Evolutionary conservation across 345 rosid genomes (phyloP), one percentile per base, ranked within the genome.

Genomic region (Brassica cretica): DNA sequence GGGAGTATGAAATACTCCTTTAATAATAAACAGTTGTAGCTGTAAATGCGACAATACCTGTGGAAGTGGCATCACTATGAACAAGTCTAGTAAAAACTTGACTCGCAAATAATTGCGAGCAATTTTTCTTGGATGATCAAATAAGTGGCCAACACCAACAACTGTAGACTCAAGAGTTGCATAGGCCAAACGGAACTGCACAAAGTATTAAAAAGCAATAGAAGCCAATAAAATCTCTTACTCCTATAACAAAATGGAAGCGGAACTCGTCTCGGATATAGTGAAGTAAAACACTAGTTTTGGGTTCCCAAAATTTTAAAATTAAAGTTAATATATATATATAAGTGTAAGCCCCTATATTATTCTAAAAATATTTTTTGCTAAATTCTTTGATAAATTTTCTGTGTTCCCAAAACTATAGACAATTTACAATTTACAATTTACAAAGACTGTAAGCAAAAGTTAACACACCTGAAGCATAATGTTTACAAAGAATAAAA

Each of bases 141-240:
- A 96, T 59, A 88, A 87, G 81, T 89, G 94, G 61, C 97, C 96
- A 53, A 89, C 94, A 78, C 97, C 97, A 81, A 89, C 85, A 55
- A 90, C 91, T 35, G 77, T 85, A 49, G 97, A 88, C 81, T 92
- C 96, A 0, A 90, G 94, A 80, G 94, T 91, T 68, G 92, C 74
- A 81, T 88, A 94, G 19, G 97, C 96, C 84, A 94, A 71, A 66
- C 90, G 89, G 78, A 92, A 94, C 98, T 94, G 91, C 81, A n/a
- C 25, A 65, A 72, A 1, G 8, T 32, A 32, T 32, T 5, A 32
- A 32, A 32, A 32, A 32, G 35, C 35, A 32, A 4, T 32, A 32
- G 5, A 32, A 32, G 35, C 7, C 35, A 32, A 32, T 32, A 32
- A 32, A 32, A 32, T 32, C 35, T 32, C 35, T 32, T 32, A 32